phyloP scores from a whole-genome alignment of 78 protist genomes.

The Dictyostelium discoideum region DNA sequence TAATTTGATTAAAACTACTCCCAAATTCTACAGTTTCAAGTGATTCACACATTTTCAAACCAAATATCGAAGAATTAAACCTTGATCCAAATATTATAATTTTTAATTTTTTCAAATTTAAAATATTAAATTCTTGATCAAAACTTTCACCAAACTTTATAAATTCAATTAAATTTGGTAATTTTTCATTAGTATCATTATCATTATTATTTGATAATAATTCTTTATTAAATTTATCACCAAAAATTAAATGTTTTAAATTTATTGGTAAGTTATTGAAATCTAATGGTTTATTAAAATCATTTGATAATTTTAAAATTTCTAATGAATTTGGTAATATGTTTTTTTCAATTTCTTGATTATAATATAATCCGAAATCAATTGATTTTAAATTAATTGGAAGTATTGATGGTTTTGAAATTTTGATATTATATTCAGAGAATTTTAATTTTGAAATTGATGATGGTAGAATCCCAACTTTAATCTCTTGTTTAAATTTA shows the following conservation, averaged over 20 bases:
- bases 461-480: not conserved
- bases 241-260: not conserved
- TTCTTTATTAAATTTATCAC: not conserved
- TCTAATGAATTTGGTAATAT: not conserved
- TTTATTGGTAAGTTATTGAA: not conserved
- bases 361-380: not conserved
- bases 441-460: not conserved
- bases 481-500: not conserved
- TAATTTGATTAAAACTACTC: not conserved
- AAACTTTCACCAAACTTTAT: not conserved
- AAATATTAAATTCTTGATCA: not conserved
- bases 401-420: not conserved
- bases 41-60: not conserved
- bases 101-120: not conserved
- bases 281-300: not conserved
- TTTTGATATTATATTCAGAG: not conserved
- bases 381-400: not conserved
- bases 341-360: not conserved
- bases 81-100: not conserved
- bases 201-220: not conserved
- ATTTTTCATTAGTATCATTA: no score
- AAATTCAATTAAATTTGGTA: not conserved
- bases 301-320: not conserved
- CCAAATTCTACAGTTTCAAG: not conserved
- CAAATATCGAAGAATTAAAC: not conserved